A percentile compares a stretch with the other conserved stretches of the same genome.
phyloP scores from a whole-genome alignment of 176 grass and related monocot species.

The Rhynchospora breviuscula region DNA sequence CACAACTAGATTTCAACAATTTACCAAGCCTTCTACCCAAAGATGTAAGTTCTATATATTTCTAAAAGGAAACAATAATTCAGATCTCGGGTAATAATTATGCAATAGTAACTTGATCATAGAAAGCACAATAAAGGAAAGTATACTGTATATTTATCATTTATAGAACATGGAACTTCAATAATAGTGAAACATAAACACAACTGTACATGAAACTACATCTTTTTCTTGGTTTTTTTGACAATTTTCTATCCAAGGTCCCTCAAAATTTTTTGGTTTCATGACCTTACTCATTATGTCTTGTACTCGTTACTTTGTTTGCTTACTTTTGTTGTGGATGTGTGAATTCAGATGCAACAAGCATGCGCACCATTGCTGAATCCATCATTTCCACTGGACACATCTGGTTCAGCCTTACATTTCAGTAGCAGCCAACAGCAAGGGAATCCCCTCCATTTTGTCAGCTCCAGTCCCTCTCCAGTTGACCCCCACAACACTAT shows the following conservation, averaged over 20 bases:
- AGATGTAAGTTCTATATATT: constrained; percentile 67
- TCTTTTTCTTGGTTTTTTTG: not conserved
- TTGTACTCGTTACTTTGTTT: constrained; percentile 22
- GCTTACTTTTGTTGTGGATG: constrained; percentile 23
- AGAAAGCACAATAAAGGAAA: not conserved
- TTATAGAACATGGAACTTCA: not conserved
- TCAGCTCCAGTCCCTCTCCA: constrained; percentile 34
- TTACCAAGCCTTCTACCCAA: constrained; percentile 70
- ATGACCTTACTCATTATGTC: not conserved
- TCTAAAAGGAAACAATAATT: not conserved
- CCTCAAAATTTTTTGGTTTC: not conserved
- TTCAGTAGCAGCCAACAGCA: constrained; percentile 52
- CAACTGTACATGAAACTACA: not conserved
- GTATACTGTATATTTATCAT: not conserved
- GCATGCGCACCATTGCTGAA: constrained; percentile 43
- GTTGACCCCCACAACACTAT: constrained; percentile 54
- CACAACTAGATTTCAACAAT: constrained; percentile 93
- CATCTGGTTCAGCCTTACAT: constrained; percentile 47
- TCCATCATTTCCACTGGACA: constrained; percentile 67
- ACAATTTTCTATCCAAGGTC: not conserved
- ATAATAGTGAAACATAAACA: not conserved
- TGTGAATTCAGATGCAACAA: constrained; percentile 60
- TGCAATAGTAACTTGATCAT: not conserved
- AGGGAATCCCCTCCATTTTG: constrained; percentile 45
- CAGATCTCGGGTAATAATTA: not conserved